Base-by-base conservation (phyloP, 1,284 basidiomycete species). In the Gymnopus androsaceus region DNA sequence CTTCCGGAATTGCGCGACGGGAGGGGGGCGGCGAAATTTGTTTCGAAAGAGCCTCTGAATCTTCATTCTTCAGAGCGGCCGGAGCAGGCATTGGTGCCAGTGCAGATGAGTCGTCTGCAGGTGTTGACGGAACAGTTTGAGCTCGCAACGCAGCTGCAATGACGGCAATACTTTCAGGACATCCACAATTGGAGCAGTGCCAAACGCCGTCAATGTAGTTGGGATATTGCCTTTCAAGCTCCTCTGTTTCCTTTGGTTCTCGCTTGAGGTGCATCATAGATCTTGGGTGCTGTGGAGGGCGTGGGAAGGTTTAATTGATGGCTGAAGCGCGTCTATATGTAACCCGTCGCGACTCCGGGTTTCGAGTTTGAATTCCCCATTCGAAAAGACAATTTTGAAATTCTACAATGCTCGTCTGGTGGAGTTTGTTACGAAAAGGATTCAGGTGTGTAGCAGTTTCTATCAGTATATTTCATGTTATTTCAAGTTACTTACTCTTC, bases 131-230 rank as follows among this genome's bases (percentile, higher is more conserved):
- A 69, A 17, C 70, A 66, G 55, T 67, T 61, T 76, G 74, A 3
- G 75, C 74, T 36, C 78, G 75, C 31, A 75, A 58, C 3, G 78
- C 76, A 11, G 73, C 74, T 11, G 75, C 77, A 1, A 92, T 92
- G 50, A 93, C 77, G 2, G 93, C 90, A 53, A 95, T 86, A 61
- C 75, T 83, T 66, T 93, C 94, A 0, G 94, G 93, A 66, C 90
- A 90, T 17, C 94, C 94, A 60, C 79, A 95, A 67, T 94, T 94
- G 41, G 90, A 92, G 69, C 94, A 96, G 73, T 94, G 92, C 94
- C 94, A 96, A 3, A 88, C 78, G 1, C 91, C 92, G 64, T 94
- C 76, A 65, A 94, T 89, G 64, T 84, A 79, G 66, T 92, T 92
- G 40, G 86, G 78, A 64, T 92, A 90, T 66, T 92, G 88, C 7